Conservation (phyloP, 768 basidiomycete genomes). For the Podaxis carcinomalis region DNA sequence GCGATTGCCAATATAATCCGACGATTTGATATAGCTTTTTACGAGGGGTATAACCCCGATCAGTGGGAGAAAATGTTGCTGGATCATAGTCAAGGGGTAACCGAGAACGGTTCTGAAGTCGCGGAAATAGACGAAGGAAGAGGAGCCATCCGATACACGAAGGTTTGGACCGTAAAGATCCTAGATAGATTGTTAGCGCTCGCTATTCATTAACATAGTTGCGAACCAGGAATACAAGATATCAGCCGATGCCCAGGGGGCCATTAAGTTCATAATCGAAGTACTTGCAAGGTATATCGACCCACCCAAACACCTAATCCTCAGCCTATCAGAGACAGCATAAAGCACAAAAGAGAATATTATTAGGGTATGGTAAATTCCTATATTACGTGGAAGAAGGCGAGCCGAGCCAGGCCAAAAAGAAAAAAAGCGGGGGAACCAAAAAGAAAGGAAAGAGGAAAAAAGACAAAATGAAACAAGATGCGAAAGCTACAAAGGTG, state of each 20-base stretch:
- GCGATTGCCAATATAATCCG: conserved; percentile 6
- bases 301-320: too few relatives aligned
- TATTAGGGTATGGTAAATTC: neutral
- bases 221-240: too few relatives aligned
- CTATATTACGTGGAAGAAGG: neutral
- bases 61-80: conserved; percentile 10
- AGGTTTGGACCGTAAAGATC: too few relatives aligned
- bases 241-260: too few relatives aligned
- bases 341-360: neutral
- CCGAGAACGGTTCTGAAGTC: neutral
- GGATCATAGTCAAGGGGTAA: conserved; percentile 12
- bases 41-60: conserved; percentile 11
- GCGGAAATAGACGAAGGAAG: neutral
- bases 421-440: neutral
- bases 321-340: too few relatives aligned
- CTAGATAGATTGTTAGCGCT: too few relatives aligned
- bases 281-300: too few relatives aligned
- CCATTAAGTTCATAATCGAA: too few relatives aligned
- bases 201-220: too few relatives aligned
- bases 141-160: too few relatives aligned
- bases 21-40: conserved; percentile 12
- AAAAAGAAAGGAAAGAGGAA: neutral
- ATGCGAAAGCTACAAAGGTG: conserved; percentile 8
- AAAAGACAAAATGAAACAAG: neutral
- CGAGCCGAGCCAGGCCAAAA: neutral